Conservation (phyloP, 306 rosid genomes). For the Delonix regia region DNA sequence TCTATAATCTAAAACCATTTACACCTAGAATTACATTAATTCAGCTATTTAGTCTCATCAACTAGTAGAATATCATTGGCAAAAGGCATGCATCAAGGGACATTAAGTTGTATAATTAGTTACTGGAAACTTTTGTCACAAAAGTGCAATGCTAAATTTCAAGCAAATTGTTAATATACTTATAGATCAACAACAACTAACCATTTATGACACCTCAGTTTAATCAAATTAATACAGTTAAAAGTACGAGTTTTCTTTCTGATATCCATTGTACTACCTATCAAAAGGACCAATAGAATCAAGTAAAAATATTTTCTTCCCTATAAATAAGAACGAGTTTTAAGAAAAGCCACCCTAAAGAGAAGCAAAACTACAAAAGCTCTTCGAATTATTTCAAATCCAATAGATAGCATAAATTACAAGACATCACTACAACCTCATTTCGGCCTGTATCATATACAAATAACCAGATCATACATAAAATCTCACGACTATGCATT, state of each 20-base stretch:
- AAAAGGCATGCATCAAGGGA: not conserved
- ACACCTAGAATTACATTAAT: not conserved
- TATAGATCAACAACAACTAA: not conserved
- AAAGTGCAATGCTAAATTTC: not conserved
- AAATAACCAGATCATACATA: constrained; percentile 2
- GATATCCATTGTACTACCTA: not conserved
- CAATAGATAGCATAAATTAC: not conserved
- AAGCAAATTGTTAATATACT: not conserved
- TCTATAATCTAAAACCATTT: not conserved
- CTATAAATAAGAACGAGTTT: not conserved
- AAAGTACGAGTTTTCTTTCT: not conserved
- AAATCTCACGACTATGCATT: not conserved
- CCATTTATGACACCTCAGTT: not conserved
- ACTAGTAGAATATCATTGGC: not conserved
- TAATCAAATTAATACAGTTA: constrained; percentile 1
- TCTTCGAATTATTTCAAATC: not conserved
- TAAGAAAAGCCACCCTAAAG: not conserved
- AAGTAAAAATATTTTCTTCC: not conserved
- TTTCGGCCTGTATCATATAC: not conserved
- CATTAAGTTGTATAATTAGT: not conserved
- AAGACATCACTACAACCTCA: not conserved
- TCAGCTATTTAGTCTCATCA: not conserved
- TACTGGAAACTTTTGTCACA: not conserved
- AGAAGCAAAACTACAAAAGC: not conserved
- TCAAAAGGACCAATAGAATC: not conserved